Percentiles rank a stretch among this genome's conserved stretches.
phyloP scores from a whole-genome alignment of 2,329 filamentous ascomycete species.

The Fusarium verticillioides region DNA sequence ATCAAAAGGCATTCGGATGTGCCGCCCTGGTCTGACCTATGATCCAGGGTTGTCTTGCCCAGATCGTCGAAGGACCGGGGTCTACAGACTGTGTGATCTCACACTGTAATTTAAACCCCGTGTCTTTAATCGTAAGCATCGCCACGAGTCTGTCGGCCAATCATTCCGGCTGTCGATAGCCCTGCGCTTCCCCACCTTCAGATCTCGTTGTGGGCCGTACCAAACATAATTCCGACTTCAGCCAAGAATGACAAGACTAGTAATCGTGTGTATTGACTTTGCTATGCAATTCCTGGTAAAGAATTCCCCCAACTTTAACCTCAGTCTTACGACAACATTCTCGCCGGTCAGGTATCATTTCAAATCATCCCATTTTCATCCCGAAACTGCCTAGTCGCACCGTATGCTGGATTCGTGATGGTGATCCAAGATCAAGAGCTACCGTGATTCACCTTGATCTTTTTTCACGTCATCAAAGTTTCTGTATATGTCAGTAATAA shows the following conservation, averaged over 20 bases:
- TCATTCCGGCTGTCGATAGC: background rate
- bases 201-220: background rate
- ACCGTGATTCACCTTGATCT: background rate
- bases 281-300: background rate
- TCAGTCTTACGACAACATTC: background rate
- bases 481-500: background rate
- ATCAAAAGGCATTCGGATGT: background rate
- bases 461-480: too few species aligned
- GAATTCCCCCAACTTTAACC: background rate
- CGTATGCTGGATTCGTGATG: background rate
- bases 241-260: too few species aligned
- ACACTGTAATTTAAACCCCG: background rate
- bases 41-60: background rate
- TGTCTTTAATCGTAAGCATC: background rate
- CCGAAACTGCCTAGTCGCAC: background rate
- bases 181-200: background rate
- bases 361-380: background rate
- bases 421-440: background rate
- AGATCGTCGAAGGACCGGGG: background rate
- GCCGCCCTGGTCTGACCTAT: background rate
- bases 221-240: constrained; percentile 22
- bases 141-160: constrained; percentile 13
- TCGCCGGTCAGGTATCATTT: background rate
- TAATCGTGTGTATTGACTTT: background rate
- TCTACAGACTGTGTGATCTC: background rate